A percentile compares a stretch with the other conserved stretches of the same genome.
Evolutionary conservation across 2,329 filamentous ascomycete genomes (phyloP).

Genomic region (Raffaelea ambrosiae): DNA sequence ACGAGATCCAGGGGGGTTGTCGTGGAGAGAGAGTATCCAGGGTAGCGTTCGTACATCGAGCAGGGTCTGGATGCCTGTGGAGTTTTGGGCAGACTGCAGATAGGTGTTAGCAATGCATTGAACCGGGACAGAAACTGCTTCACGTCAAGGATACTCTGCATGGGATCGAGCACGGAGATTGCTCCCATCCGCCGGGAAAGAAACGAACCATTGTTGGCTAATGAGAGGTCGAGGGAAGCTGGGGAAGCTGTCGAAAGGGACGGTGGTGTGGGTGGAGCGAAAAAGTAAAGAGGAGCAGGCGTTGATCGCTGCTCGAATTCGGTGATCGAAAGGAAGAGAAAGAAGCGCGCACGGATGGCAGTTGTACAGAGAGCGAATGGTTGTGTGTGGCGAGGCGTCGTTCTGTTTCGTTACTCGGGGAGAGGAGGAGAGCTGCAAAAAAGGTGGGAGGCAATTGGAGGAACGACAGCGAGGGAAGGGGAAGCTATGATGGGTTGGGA

Average conservation of each 20-base stretch:
- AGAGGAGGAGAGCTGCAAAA: not conserved
- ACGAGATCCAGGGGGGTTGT: no score
- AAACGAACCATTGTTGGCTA: slow-evolving; percentile 1
- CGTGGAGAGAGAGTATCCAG: slow-evolving; percentile 3
- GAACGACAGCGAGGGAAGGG: no score
- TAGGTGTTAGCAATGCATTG: not conserved
- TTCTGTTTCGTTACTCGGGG: not conserved
- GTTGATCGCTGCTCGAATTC: no score
- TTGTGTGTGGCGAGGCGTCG: not conserved
- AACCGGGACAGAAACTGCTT: no score
- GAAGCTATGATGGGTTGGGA: slow-evolving; percentile 2
- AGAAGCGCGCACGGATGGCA: no score
- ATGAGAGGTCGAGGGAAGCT: not conserved
- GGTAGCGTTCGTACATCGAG: slow-evolving; percentile 67
- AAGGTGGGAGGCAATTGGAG: not conserved
- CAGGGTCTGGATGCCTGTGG: slow-evolving; percentile 94
- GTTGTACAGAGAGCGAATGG: no score
- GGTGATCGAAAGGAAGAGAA: no score
- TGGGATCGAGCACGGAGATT: not conserved
- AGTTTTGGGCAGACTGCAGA: slow-evolving; percentile 89
- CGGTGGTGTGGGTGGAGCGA: no score
- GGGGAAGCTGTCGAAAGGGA: no score
- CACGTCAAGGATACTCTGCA: no score
- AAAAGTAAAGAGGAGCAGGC: not conserved
- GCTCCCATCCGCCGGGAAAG: not conserved